Percentiles rank a stretch among this genome's conserved stretches.
phyloP scores from a whole-genome alignment of 352 stramenopile genomes.

The Globisporangium paddicum region DNA sequence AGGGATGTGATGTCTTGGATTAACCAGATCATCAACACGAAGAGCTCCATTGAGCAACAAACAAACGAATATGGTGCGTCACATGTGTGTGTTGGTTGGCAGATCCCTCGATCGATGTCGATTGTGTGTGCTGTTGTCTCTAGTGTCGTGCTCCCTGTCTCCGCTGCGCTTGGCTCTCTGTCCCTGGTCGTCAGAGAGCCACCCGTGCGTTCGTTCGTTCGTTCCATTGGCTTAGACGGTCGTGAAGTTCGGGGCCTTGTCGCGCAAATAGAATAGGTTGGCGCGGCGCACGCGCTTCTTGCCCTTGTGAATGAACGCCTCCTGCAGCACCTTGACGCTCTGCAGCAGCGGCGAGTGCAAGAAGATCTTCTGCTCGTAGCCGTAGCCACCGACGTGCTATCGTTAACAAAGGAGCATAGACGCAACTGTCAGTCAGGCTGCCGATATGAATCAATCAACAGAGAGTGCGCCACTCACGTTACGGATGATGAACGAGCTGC shows the following conservation, averaged over 20 bases:
- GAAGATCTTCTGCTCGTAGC: conserved; percentile 88
- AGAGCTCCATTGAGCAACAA: neutral
- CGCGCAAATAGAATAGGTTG: conserved; percentile 88
- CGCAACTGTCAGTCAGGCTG: neutral
- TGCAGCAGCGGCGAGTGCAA: conserved; percentile 85
- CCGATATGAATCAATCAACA: neutral
- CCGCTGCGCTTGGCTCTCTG: neutral
- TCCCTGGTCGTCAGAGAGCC: neutral
- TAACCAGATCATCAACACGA: neutral
- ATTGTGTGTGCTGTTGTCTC: conserved; percentile 14
- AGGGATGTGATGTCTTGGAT: neutral
- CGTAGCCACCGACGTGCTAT: conserved; percentile 81
- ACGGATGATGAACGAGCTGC: conserved; percentile 82
- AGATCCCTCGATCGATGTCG: neutral
- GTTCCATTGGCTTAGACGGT: conserved; percentile 82
- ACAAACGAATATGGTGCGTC: neutral
- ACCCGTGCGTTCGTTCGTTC: neutral
- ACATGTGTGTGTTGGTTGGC: neutral
- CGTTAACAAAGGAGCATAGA: neutral
- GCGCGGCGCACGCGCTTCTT: conserved; percentile 88
- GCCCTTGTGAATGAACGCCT: conserved; percentile 90
- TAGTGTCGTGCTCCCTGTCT: conserved; percentile 11
- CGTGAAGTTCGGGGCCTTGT: conserved; percentile 79
- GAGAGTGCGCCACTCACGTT: conserved; percentile 46
- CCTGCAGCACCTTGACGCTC: conserved; percentile 83